A percentile compares a stretch with the other conserved stretches of the same genome.
These are phyloP conservation scores for Corylus americana DNA, from an alignment of 306 rosid species.

Conservation along the genomic window DNA sequence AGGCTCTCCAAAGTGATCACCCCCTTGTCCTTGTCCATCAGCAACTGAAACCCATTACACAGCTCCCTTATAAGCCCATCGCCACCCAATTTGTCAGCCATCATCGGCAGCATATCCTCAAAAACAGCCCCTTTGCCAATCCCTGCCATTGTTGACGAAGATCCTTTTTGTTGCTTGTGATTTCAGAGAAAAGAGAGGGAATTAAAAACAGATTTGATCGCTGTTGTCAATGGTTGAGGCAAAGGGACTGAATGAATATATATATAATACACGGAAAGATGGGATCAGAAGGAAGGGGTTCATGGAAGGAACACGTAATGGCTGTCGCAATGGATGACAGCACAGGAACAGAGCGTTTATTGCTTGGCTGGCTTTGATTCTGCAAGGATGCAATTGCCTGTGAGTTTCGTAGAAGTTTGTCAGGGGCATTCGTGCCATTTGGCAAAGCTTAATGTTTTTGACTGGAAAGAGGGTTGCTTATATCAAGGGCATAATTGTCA, in stretches of 20 bases:
- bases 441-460: background rate
- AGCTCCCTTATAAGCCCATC: conserved; percentile 84
- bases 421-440: conserved; percentile 23
- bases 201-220: background rate
- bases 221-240: background rate
- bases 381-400: conserved; percentile 45
- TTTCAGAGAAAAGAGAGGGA: background rate
- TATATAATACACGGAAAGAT: too few species aligned
- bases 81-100: conserved; percentile 80
- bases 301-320: conserved; percentile 42
- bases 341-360: conserved; percentile 44
- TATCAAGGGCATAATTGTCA: background rate
- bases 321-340: conserved; percentile 48
- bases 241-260: background rate
- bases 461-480: background rate
- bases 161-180: background rate
- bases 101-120: conserved; percentile 73
- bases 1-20: conserved; percentile 78
- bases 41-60: conserved; percentile 74
- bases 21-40: conserved; percentile 78
- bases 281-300: conserved; percentile 1
- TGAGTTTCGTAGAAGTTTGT: conserved; percentile 53
- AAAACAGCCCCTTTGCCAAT: conserved; percentile 39
- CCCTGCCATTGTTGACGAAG: conserved; percentile 38
- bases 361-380: conserved; percentile 55